Conservation (phyloP, 768 basidiomycete genomes). For the Boletus sp. region DNA sequence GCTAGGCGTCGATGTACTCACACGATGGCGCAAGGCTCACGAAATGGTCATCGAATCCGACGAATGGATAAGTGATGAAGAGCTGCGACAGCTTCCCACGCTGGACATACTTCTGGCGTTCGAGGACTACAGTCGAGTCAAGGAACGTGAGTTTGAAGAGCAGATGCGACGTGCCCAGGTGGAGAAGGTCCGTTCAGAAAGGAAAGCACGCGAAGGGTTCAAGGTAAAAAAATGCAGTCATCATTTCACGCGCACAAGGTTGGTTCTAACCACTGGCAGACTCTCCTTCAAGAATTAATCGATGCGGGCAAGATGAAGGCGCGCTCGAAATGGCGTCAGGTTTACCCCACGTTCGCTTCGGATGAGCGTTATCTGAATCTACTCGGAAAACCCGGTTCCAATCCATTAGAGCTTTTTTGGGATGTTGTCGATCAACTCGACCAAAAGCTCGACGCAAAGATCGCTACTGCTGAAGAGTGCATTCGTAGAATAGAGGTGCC, state of each 20-base stretch:
- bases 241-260: not conserved
- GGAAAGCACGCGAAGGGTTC: constrained; percentile 91
- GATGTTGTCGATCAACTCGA: constrained; percentile 86
- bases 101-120: constrained; percentile 91
- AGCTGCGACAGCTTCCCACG: constrained; percentile 79
- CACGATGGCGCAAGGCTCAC: constrained; percentile 87
- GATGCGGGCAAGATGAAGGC: constrained; percentile 66
- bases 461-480: constrained; percentile 60
- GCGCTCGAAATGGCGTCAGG: constrained; percentile 87
- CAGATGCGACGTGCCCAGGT: constrained; percentile 75
- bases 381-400: constrained; percentile 91
- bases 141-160: constrained; percentile 90
- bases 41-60: constrained; percentile 70
- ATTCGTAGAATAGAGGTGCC: constrained; percentile 43
- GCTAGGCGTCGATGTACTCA: constrained; percentile 88
- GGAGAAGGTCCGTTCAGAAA: constrained; percentile 77
- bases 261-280: constrained; percentile 38
- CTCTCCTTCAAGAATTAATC: constrained; percentile 68
- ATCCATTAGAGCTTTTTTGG: constrained; percentile 96
- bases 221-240: constrained; percentile 44
- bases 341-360: constrained; percentile 71
- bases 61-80: constrained; percentile 73
- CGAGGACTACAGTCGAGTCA: constrained; percentile 88
- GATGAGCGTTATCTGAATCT: constrained; percentile 84
- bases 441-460: constrained; percentile 78